phyloP scores from a whole-genome alignment of 306 rosid genomes.

The Begonia peltatifolia region DNA sequence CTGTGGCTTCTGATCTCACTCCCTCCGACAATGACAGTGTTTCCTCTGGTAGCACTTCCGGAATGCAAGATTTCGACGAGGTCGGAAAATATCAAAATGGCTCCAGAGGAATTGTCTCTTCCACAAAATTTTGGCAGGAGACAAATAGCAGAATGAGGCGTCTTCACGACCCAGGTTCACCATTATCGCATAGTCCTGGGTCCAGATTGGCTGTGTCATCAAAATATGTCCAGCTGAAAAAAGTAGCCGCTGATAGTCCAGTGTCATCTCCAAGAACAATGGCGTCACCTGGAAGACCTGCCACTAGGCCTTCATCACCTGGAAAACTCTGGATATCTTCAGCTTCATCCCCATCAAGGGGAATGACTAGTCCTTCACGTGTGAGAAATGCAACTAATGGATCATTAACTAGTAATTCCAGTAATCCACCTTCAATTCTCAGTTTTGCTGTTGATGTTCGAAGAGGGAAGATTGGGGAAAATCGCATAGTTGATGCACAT shows the following conservation, averaged over 20 bases:
- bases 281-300: constrained; percentile 46
- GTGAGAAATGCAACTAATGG: constrained; percentile 30
- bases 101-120: constrained; percentile 37
- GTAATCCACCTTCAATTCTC: constrained; percentile 42
- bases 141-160: constrained; percentile 33
- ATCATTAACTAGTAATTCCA: constrained; percentile 26
- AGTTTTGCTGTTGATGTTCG: constrained; percentile 55
- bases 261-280: constrained; percentile 49
- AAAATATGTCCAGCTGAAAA: constrained; percentile 27
- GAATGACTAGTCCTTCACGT: constrained; percentile 49
- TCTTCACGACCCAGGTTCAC: constrained; percentile 29
- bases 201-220: constrained; percentile 23
- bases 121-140: constrained; percentile 65
- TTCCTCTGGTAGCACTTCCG: constrained; percentile 56
- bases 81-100: constrained; percentile 22
- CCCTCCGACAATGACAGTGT: constrained; percentile 65
- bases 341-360: constrained; percentile 41
- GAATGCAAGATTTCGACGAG: constrained; percentile 23
- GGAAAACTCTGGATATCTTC: constrained; percentile 28
- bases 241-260: constrained; percentile 31
- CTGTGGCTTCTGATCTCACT: constrained; percentile 27
- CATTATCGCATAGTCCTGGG: constrained; percentile 25
- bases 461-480: constrained; percentile 67
- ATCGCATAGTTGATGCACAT: constrained; percentile 47
- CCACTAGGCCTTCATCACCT: constrained; percentile 55